These are phyloP conservation scores for Sarocladiaceae sp. DNA, from an alignment of 2,329 filamentous ascomycete species.

Conservation along the genomic window DNA sequence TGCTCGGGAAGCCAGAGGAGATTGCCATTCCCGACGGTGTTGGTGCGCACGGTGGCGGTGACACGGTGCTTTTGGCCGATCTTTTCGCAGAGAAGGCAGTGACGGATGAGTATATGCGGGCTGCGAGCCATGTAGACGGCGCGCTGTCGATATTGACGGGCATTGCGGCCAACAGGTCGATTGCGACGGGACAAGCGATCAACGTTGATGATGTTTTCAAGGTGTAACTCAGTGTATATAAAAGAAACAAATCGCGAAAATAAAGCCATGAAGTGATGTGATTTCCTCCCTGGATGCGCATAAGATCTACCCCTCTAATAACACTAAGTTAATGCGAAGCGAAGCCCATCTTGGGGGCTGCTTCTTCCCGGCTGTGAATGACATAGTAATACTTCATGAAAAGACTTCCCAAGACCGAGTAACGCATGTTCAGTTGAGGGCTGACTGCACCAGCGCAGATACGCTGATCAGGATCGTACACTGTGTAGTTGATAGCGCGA, in stretches of 20 bases:
- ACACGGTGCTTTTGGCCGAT: conserved; percentile 52
- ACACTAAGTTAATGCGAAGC: not conserved
- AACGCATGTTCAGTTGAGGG: not conserved
- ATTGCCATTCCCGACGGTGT: conserved; percentile 46
- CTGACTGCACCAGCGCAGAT: not conserved
- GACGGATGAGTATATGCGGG: conserved; percentile 46
- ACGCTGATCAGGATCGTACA: not conserved
- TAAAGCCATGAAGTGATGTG: too few species aligned
- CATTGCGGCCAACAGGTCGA: conserved; percentile 54
- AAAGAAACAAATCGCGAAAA: too few species aligned
- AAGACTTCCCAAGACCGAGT: not conserved
- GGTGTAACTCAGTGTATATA: too few species aligned
- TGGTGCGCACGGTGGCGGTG: conserved; percentile 58
- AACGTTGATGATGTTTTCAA: conserved; percentile 48
- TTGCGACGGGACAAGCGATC: conserved; percentile 52
- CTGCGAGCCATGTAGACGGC: conserved; percentile 55
- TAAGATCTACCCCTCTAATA: too few species aligned
- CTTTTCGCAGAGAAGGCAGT: conserved; percentile 40
- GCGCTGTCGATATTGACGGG: conserved; percentile 56
- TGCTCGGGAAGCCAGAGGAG: conserved; percentile 54
- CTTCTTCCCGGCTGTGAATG: not conserved
- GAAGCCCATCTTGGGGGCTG: not conserved
- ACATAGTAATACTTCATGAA: conserved; percentile 3
- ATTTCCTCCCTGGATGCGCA: too few species aligned
- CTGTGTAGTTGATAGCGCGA: conserved; percentile 43